These are phyloP conservation scores for Santalum album DNA, from an alignment of 164 flowering plant species.

Conservation along the genomic window DNA sequence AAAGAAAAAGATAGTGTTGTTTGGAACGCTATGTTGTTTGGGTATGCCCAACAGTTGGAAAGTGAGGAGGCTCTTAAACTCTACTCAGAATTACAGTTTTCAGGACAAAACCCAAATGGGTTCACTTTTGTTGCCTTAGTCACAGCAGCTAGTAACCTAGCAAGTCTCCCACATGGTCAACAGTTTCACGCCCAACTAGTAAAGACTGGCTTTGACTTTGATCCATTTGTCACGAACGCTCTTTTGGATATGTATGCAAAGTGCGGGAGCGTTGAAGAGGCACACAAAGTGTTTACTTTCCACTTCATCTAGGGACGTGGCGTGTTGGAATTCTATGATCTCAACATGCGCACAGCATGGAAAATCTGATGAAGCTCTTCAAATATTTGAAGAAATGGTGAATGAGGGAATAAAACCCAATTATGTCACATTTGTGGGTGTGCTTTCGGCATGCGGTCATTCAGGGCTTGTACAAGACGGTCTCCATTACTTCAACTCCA, in stretches of 20 bases:
- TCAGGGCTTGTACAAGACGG: constrained; percentile 59
- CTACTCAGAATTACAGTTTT: constrained; percentile 28
- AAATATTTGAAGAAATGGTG: constrained; percentile 36
- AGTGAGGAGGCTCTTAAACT: constrained; percentile 55
- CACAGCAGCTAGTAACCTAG: constrained; percentile 53
- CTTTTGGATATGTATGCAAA: constrained; percentile 72
- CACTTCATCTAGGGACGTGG: constrained; percentile 31
- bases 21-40: constrained; percentile 72
- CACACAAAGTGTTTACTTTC: constrained; percentile 34
- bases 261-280: constrained; percentile 60
- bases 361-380: constrained; percentile 44
- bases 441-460: constrained; percentile 68
- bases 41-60: constrained; percentile 45
- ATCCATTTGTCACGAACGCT: constrained; percentile 50
- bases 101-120: constrained; percentile 38
- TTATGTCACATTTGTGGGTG: constrained; percentile 56
- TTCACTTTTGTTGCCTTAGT: constrained; percentile 57
- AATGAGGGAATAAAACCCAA: constrained; percentile 44
- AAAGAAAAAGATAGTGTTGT: constrained; percentile 53
- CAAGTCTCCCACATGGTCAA: constrained; percentile 42
- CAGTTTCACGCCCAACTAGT: constrained; percentile 49
- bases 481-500: constrained; percentile 34
- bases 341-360: constrained; percentile 64
- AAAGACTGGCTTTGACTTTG: constrained; percentile 35
- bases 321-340: constrained; percentile 70